Base-by-base conservation (phyloP, 108 stramenopile species). In the Thalassiosira profunda region DNA sequence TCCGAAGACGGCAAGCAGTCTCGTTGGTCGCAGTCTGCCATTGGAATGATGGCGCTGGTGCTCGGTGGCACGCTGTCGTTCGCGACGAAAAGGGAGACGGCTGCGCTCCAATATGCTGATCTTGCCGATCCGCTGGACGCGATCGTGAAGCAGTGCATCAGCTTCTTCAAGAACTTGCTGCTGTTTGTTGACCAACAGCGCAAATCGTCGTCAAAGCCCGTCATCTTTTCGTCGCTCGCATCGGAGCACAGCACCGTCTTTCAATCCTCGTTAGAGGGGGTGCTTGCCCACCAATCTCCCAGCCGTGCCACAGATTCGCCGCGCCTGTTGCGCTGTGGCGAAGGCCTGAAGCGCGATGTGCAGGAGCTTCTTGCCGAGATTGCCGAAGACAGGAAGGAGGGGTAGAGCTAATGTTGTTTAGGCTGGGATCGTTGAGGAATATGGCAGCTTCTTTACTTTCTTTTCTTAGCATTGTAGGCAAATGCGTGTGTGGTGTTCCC, bases 21-120 rank as follows among this genome's bases (percentile, higher is more conserved):
- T 42, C 65, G 66, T 42, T 77, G 76, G 76, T 77, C 76, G 11
- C 58, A 42, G 30, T 77, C 76, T 23, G 46, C 67, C 10, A 77
- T 77, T 28, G 48, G 49, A 18, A 69, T 61, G 30, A 44, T 77
- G 60, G 60, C 45, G 49, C 28, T 51, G 28, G 15, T 77, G 11
- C 60, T 77, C 36, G 21, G 69, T 14, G 12, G 36, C 15, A 29
- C 20, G 10, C 53, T 77, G 43, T 56, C 25, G 3, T 63, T 20
- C 33, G 59, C 53, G 23, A 34, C 10, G 28, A 20, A 40, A 5
- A 17, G 18, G 5, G 55, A 69, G 47, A 25, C 12, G 11, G 31
- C 35, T 18, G 14, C 30, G 23, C 15, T 28, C 7, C 34, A 12
- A 45, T 30, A 35, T 45, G 33, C 45, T n/a, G 28, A 58, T 37